These are phyloP conservation scores for Zizania latifolia DNA, from an alignment of 176 grass and related monocot genomes.

Conservation along the genomic window DNA sequence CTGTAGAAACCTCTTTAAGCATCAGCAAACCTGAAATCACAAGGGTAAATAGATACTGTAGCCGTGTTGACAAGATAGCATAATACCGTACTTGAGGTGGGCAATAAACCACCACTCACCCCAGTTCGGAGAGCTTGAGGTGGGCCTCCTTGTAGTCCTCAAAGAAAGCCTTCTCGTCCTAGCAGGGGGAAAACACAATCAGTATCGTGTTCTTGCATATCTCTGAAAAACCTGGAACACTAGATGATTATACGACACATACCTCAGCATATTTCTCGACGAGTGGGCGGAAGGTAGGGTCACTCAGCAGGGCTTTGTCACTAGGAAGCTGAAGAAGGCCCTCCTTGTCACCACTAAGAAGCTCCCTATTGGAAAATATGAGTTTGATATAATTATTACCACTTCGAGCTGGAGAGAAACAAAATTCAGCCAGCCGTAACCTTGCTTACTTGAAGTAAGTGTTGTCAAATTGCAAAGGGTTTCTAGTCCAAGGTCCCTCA, in stretches of 20 bases:
- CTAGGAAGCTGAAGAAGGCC: slow-evolving; percentile 79
- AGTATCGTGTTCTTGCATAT: background rate
- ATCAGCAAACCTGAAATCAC: slow-evolving; percentile 52
- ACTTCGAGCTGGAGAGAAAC: background rate
- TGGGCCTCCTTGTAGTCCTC: slow-evolving; percentile 77
- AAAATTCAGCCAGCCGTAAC: background rate
- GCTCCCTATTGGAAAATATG: slow-evolving; percentile 39
- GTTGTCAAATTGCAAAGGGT: slow-evolving; percentile 75
- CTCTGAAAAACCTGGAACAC: background rate
- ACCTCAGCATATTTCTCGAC: slow-evolving; percentile 89
- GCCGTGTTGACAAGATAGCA: background rate
- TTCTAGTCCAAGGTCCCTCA: slow-evolving; percentile 69
- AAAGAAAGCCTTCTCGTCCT: slow-evolving; percentile 96
- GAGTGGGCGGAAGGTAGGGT: slow-evolving; percentile 67
- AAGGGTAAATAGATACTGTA: background rate
- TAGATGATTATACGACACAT: background rate
- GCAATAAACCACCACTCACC: slow-evolving; percentile 23
- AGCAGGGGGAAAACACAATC: background rate
- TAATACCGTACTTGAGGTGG: background rate
- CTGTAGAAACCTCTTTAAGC: slow-evolving; percentile 34
- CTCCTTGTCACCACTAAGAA: slow-evolving; percentile 85
- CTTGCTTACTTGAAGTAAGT: slow-evolving; percentile 66
- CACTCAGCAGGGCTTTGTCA: slow-evolving; percentile 74
- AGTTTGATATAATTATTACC: background rate
- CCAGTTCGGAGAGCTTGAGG: slow-evolving; percentile 84